Conservation (phyloP, 306 rosid species). For the Calophaca sinica region DNA sequence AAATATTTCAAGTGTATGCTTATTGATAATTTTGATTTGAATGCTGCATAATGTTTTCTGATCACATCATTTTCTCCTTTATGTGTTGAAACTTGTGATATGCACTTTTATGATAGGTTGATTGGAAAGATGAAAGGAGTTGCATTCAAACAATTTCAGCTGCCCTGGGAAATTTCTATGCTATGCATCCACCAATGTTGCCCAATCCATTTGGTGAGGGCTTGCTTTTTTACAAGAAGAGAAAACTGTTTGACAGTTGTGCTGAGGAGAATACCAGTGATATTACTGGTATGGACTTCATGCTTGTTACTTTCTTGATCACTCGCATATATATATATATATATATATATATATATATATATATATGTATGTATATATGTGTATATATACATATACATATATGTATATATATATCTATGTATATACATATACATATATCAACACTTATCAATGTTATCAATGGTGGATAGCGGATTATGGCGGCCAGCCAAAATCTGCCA, state of each 20-base stretch:
- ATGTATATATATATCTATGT: too few relatives aligned
- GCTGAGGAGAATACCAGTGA: slow-evolving; percentile 46
- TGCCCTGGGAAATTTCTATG: slow-evolving; percentile 88
- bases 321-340: neutral
- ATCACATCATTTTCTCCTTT: slow-evolving; percentile 5
- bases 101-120: slow-evolving; percentile 59
- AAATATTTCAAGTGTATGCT: slow-evolving; percentile 9
- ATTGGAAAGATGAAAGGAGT: slow-evolving; percentile 85
- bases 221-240: slow-evolving; percentile 68
- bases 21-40: slow-evolving; percentile 28
- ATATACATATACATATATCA: too few relatives aligned
- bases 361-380: too few relatives aligned
- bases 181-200: slow-evolving; percentile 89
- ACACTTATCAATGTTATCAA: too few relatives aligned
- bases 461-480: too few relatives aligned
- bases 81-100: slow-evolving; percentile 33
- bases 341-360: too few relatives aligned
- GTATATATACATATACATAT: too few relatives aligned
- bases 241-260: slow-evolving; percentile 50
- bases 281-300: slow-evolving; percentile 55
- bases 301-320: slow-evolving; percentile 38
- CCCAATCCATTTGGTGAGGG: slow-evolving; percentile 90
- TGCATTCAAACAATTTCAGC: slow-evolving; percentile 84
- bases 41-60: slow-evolving; percentile 30
- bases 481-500: too few relatives aligned